These are phyloP conservation scores for Helenozyma baotianmanensis DNA, from an alignment of 805 yeast genomes.

Conservation along the genomic window DNA sequence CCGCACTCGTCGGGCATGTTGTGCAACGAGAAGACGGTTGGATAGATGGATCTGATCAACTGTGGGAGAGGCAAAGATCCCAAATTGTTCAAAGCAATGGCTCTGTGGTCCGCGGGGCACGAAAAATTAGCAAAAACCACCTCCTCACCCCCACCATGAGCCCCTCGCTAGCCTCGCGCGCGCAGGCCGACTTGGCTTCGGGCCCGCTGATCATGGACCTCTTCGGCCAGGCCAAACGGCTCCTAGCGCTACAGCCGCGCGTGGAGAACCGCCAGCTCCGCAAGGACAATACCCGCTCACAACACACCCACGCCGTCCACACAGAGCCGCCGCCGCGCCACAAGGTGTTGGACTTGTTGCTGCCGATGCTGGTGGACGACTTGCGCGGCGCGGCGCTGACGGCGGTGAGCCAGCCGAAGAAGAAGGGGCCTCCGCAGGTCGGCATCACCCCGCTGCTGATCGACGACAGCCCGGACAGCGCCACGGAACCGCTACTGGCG, in stretches of 20 bases:
- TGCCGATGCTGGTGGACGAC: slow-evolving; percentile 39
- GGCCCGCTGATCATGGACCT: slow-evolving; percentile 39
- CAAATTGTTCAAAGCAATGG: slow-evolving; percentile 77
- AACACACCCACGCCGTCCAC: slow-evolving; percentile 12
- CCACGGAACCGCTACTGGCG: too few species aligned
- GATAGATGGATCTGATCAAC: slow-evolving; percentile 77
- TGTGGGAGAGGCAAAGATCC: slow-evolving; percentile 76
- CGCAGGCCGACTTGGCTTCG: slow-evolving; percentile 9
- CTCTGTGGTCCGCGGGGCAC: slow-evolving; percentile 77
- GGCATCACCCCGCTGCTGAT: slow-evolving; percentile 30
- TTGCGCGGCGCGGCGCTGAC: slow-evolving; percentile 19
- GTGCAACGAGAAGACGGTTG: slow-evolving; percentile 84
- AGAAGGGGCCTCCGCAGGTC: slow-evolving; percentile 2
- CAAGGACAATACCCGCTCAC: slow-evolving; percentile 27
- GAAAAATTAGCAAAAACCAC: too few species aligned
- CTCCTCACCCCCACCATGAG: not conserved
- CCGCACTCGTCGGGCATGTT: slow-evolving; percentile 94
- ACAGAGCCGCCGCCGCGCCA: slow-evolving; percentile 3
- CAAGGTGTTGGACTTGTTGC: slow-evolving; percentile 33
- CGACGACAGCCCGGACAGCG: slow-evolving; percentile 16
- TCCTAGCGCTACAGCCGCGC: slow-evolving; percentile 35
- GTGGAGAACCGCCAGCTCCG: slow-evolving; percentile 37
- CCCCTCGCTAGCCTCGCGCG: slow-evolving; percentile 2
- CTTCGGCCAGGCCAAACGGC: slow-evolving; percentile 37
- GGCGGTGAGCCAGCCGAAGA: slow-evolving; percentile 3